phyloP scores from a whole-genome alignment of 2,329 filamentous ascomycete genomes.

The Aspergillus tanneri region DNA sequence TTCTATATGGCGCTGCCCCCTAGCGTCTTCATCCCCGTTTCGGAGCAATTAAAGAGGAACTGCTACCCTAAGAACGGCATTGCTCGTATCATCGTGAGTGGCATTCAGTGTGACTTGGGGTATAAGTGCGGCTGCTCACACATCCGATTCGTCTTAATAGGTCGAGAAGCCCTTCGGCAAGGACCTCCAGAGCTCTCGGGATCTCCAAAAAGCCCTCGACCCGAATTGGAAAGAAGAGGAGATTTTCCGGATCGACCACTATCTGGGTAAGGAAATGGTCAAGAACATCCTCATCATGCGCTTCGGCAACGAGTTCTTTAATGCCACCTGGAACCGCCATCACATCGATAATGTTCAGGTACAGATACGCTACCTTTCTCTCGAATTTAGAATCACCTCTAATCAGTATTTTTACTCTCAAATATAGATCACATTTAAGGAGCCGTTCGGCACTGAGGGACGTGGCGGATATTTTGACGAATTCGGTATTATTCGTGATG shows the following conservation, averaged over 20 bases:
- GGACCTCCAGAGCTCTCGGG: conserved; percentile 88
- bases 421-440: conserved; percentile 86
- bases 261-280: conserved; percentile 99
- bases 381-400: neutral
- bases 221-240: conserved; percentile 99
- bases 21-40: conserved; percentile 96
- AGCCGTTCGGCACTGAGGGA: conserved; percentile 97
- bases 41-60: conserved; percentile 93
- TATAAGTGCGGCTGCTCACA: conserved; percentile 12
- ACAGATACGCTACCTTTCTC: conserved; percentile 20
- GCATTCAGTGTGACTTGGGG: neutral
- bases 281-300: conserved; percentile 98
- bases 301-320: conserved; percentile 98
- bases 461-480: conserved; percentile 99
- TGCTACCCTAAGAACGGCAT: conserved; percentile 92
- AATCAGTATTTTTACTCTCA: neutral
- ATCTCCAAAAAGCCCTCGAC: conserved; percentile 90
- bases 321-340: conserved; percentile 97
- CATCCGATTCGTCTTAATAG: conserved; percentile 45
- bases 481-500: conserved; percentile 98
- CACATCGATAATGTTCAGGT: conserved; percentile 98
- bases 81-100: conserved; percentile 83
- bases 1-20: conserved; percentile 99
- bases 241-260: conserved; percentile 98
- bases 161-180: conserved; percentile 99